Conservation (phyloP, 306 rosid species). For the Macrotyloma uniflorum region DNA sequence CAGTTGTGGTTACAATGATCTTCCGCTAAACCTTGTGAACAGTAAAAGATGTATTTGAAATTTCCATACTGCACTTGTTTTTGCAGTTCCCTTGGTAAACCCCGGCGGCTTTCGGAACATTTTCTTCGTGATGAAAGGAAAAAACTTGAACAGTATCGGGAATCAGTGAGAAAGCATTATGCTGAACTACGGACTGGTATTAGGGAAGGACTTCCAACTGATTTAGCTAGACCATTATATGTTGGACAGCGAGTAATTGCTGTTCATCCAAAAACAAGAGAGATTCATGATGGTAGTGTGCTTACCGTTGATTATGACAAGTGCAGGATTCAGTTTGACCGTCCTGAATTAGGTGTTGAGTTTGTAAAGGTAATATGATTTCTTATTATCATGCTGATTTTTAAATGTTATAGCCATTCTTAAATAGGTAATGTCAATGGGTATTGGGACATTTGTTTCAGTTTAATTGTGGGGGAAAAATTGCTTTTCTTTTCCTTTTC, state of each 20-base stretch:
- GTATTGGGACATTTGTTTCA: neutral
- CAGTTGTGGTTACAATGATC: slow-evolving; percentile 3
- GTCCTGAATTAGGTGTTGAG: slow-evolving; percentile 86
- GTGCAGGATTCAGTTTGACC: slow-evolving; percentile 89
- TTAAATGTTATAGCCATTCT: slow-evolving; percentile 14
- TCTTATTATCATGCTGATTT: slow-evolving; percentile 32
- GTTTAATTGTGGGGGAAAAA: neutral
- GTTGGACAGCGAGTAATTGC: slow-evolving; percentile 95
- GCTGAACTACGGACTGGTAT: slow-evolving; percentile 69
- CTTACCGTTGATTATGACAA: slow-evolving; percentile 87
- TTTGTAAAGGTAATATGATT: slow-evolving; percentile 71
- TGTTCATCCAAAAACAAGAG: slow-evolving; percentile 85
- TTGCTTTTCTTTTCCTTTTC: neutral
- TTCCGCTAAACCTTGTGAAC: slow-evolving; percentile 23
- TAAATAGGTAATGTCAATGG: slow-evolving; percentile 16
- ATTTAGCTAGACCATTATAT: slow-evolving; percentile 82
- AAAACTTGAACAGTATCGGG: slow-evolving; percentile 83
- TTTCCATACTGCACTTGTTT: slow-evolving; percentile 36
- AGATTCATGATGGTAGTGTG: slow-evolving; percentile 90
- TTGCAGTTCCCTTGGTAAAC: slow-evolving; percentile 95
- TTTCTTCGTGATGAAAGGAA: slow-evolving; percentile 79
- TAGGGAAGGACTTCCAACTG: slow-evolving; percentile 92
- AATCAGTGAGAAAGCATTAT: slow-evolving; percentile 83
- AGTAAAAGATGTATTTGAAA: slow-evolving; percentile 15
- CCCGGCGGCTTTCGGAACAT: slow-evolving; percentile 89